phyloP scores from a whole-genome alignment of 176 grass and related monocot species.

The Calamus simplicifolius region DNA sequence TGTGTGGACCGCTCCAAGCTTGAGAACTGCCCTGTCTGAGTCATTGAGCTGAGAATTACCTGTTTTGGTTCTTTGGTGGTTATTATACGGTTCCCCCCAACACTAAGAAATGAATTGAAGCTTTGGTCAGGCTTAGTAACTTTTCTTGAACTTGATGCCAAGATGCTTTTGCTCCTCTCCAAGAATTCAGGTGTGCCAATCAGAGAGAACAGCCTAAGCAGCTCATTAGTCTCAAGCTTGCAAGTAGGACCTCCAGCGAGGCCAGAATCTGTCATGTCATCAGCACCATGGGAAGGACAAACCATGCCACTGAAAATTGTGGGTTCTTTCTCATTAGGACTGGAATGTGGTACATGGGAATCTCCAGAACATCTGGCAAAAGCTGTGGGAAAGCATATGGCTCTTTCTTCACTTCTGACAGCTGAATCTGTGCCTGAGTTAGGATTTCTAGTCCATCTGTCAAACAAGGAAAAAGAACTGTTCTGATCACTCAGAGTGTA shows the following conservation, averaged over 20 bases:
- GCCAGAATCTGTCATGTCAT: neutral
- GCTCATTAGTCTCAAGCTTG: slow-evolving; percentile 43
- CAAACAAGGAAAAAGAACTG: too few species aligned
- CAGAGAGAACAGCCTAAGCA: slow-evolving; percentile 32
- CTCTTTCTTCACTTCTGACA: too few species aligned
- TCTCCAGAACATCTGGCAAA: too few species aligned
- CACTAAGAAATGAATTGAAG: neutral
- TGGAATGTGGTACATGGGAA: too few species aligned
- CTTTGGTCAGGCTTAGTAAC: neutral
- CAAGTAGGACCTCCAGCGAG: neutral
- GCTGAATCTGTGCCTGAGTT: too few species aligned
- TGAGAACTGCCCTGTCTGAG: neutral
- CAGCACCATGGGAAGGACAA: neutral
- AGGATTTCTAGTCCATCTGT: too few species aligned
- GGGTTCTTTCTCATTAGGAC: too few species aligned
- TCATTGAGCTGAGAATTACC: neutral
- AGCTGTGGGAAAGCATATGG: too few species aligned
- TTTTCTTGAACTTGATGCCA: neutral
- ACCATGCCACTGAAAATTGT: neutral
- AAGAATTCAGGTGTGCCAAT: slow-evolving; percentile 30
- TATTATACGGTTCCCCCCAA: neutral
- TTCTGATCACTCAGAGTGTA: neutral
- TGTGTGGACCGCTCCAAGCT: neutral
- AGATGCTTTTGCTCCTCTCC: slow-evolving; percentile 28
- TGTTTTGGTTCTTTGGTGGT: neutral